These are phyloP conservation scores for Picea abies DNA, from an alignment of 83 land plant species.

Conservation along the genomic window DNA sequence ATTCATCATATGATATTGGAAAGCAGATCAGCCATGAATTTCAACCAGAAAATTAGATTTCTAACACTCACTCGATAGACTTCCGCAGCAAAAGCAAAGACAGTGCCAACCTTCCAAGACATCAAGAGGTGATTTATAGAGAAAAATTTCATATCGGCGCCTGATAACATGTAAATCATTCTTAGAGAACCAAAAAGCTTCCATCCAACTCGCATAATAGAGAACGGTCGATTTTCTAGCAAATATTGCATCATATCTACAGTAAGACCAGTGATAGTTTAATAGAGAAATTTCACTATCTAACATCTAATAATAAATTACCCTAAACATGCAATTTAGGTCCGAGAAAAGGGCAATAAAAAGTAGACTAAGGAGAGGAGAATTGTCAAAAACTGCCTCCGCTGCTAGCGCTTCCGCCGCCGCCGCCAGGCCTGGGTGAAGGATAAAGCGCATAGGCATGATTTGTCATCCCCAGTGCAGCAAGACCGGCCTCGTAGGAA, in stretches of 20 bases:
- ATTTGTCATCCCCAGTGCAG: slow-evolving; percentile 24
- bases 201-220: neutral
- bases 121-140: neutral
- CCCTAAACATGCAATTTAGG: neutral
- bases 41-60: neutral
- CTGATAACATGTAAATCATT: neutral
- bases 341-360: neutral
- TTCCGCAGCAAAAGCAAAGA: neutral
- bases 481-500: slow-evolving; percentile 34
- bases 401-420: slow-evolving; percentile 16
- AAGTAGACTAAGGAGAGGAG: slow-evolving; percentile 1
- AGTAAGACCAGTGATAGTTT: no score
- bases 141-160: neutral
- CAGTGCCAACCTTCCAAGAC: neutral
- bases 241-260: no score
- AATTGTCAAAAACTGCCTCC: slow-evolving; percentile 15
- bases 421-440: slow-evolving; percentile 16
- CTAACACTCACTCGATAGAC: neutral
- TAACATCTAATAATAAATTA: no score
- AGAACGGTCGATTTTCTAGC: no score
- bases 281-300: no score
- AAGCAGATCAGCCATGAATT: neutral
- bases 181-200: neutral
- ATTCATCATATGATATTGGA: no score
- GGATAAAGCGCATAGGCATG: slow-evolving; percentile 18